Base-by-base conservation (phyloP, 2,329 filamentous ascomycete genomes). In the Colletotrichum aenigma region DNA sequence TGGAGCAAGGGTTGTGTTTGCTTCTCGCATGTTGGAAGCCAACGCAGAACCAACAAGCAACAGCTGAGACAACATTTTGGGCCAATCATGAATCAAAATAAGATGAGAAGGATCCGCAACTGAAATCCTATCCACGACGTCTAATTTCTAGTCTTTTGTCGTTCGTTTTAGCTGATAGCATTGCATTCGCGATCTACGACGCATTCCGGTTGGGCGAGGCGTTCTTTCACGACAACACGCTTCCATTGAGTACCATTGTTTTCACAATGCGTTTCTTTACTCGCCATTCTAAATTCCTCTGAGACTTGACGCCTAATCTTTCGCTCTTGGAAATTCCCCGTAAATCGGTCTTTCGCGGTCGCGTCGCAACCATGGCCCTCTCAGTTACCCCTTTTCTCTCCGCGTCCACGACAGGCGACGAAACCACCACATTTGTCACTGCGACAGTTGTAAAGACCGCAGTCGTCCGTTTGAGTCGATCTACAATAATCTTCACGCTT, bases 271-370 rank as follows among this genome's bases (percentile, higher is more conserved):
- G 0, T 3, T 13, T n/a, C 18, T 21, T 13, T 3, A 21, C 43
- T 1, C 6, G 43, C 3, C 43, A 21, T 7, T 48, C 18, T 6
- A 3, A 48, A 48, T 4, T 12, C 0, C 43, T 48, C 43, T 48
- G 43, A 48, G 10, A 21, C 18, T n/a, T n/a, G 38, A 10, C 0
- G 0, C 8, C 16, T 43, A 18, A 43, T 6, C 16, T 16, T 18
- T 6, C 2, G 9, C 6, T 6, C 1, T n/a, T 43, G 16, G 16
- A n/a, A 43, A 9, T 9, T 2, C 4, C 16, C 18, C 4, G 5
- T n/a, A 48, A 7, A 48, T n/a, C 18, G 38, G 38, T 21, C 0
- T 48, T n/a, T 1, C 6, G 6, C 9, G 18, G 18, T 48, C 38
- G 38, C 6, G n/a, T 21, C 43, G 43, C 43, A 48, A 13, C 43